Base-by-base conservation (phyloP, 306 rosid species). In the Pyrus pyrifolia region DNA sequence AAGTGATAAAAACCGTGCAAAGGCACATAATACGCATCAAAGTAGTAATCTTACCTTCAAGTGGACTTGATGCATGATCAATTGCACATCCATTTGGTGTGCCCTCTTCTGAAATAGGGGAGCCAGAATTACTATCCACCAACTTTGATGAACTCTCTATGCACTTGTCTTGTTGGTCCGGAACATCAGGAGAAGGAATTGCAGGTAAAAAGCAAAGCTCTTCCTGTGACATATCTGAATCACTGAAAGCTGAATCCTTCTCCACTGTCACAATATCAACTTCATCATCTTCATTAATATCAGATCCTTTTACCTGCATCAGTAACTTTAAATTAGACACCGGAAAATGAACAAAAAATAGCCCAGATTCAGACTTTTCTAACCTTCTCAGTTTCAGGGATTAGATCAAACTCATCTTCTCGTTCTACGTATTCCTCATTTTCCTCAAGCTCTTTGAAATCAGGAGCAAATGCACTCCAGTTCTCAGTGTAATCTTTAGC, bases 391-490 rank as follows among this genome's bases (percentile, higher is more conserved):
- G 92, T 84, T 73, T 96, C 99, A 0, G 96, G 98, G 75, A 83
- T 84, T 85, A 96, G 84, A 92, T 96, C 99, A 86, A 96, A 96
- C 64, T 96, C 99, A 81, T 96, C 99, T 83, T 95, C 99, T 42
- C 91, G 85, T 78, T 95, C 99, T 3, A 95, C 85, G 12, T 95
- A 92, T 82, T 95, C 98, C 80, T 92, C 98, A 45, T 95, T 95
- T 87, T 95, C 99, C 80, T 95, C 99, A 4, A 95, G 97, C 89
- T 95, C 99, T 81, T 95, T 95, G 81, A 95, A 95, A 81, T 95
- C 99, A 65, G 97, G 99, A 78, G 99, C 99, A 89, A 95, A 95
- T 68, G 99, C 97, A 88, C 99, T 95, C 99, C 97, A 92, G 75
- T 91, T 92, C 89, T 95, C 99, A 22, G 97, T 95, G 75, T 92